phyloP scores from a whole-genome alignment of 768 basidiomycete species.

The Mycena vitilis region DNA sequence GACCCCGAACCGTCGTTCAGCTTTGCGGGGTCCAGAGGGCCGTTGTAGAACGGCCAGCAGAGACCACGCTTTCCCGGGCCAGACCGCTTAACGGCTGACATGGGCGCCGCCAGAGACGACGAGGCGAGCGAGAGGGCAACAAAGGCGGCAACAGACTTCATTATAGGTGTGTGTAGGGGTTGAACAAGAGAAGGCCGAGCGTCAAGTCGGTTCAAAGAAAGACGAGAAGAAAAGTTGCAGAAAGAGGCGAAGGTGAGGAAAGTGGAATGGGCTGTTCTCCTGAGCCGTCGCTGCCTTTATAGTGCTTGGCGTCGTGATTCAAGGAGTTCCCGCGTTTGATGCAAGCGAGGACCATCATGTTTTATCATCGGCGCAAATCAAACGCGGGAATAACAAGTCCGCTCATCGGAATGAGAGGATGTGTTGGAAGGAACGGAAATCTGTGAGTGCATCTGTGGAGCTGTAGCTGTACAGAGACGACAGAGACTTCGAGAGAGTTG shows the following conservation, averaged over 20 bases:
- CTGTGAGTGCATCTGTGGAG: no score
- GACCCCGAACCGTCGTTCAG: slow-evolving; percentile 46
- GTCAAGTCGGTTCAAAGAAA: slow-evolving; percentile 15
- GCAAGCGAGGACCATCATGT: neutral
- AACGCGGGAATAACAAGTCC: no score
- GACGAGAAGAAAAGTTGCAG: slow-evolving; percentile 2
- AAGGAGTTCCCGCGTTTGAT: neutral
- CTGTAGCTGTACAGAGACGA: no score
- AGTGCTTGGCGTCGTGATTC: neutral
- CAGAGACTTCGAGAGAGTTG: no score
- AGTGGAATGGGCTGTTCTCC: neutral
- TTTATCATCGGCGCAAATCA: neutral
- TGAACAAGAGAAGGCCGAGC: slow-evolving; percentile 5
- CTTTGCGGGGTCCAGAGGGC: slow-evolving; percentile 39
- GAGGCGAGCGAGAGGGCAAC: slow-evolving; percentile 24
- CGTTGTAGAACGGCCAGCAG: slow-evolving; percentile 50
- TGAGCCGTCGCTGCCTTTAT: neutral
- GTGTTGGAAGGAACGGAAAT: no score
- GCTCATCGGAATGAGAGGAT: no score
- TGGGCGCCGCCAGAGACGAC: slow-evolving; percentile 31
- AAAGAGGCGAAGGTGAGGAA: neutral
- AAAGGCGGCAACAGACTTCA: slow-evolving; percentile 29
- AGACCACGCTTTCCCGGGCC: slow-evolving; percentile 53
- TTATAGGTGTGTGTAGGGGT: slow-evolving; percentile 8
- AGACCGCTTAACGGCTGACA: slow-evolving; percentile 13